Evolutionary conservation across 2,329 filamentous ascomycete species (phyloP).

Genomic region (Tothia fuscella): DNA sequence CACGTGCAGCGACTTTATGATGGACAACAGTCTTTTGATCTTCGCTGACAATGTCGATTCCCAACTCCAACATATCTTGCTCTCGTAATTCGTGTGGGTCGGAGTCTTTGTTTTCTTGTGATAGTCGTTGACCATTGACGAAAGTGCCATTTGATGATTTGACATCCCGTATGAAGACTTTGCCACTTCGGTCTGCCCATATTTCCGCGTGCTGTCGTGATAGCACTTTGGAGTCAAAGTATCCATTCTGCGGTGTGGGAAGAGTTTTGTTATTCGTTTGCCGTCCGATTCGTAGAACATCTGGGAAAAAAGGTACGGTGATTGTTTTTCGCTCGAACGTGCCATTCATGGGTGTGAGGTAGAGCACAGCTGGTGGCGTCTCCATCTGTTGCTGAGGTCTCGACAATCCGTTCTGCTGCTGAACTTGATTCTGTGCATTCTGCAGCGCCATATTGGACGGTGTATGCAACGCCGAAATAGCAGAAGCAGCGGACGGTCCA

Average conservation of each 20-base stretch:
- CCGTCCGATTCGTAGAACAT: slow-evolving; percentile 84
- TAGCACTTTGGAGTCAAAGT: slow-evolving; percentile 95
- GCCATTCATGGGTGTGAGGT: slow-evolving; percentile 80
- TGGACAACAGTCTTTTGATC: slow-evolving; percentile 98
- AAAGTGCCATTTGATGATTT: slow-evolving; percentile 99
- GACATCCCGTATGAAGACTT: slow-evolving; percentile 92
- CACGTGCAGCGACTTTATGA: slow-evolving; percentile 93
- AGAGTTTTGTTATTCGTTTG: slow-evolving; percentile 96
- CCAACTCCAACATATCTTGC: slow-evolving; percentile 83
- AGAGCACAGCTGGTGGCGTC: slow-evolving; percentile 60
- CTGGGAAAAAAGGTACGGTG: slow-evolving; percentile 81
- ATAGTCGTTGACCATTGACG: slow-evolving; percentile 82
- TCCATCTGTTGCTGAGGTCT: slow-evolving; percentile 36
- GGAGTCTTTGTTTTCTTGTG: slow-evolving; percentile 88
- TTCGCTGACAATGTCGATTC: slow-evolving; percentile 97
- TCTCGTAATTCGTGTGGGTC: slow-evolving; percentile 89
- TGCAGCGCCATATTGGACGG: slow-evolving; percentile 54
- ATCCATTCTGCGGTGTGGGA: slow-evolving; percentile 82
- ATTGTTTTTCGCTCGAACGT: slow-evolving; percentile 98
- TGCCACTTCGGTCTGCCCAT: slow-evolving; percentile 73
- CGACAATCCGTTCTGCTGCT: slow-evolving; percentile 42
- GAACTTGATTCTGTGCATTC: slow-evolving; percentile 50
- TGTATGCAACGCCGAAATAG: slow-evolving; percentile 52
- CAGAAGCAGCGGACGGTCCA: slow-evolving; percentile 46
- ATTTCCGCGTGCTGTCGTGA: slow-evolving; percentile 94